Evolutionary conservation across 2,329 filamentous ascomycete species (phyloP), one percentile per base, ranked within the genome.

Genomic region (Coniella lustricola): DNA sequence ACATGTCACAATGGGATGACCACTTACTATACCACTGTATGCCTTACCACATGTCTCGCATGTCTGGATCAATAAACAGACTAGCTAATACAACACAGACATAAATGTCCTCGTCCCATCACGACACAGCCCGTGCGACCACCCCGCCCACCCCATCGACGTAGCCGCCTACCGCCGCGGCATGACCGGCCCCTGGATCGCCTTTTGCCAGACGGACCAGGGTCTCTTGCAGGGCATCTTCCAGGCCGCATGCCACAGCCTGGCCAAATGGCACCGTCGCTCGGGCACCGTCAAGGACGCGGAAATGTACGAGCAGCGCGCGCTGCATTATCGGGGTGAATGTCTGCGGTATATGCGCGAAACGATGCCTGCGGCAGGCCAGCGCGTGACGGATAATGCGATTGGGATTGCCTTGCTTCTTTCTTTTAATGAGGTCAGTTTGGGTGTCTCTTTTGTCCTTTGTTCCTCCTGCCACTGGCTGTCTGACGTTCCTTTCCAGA

Each of bases 21-120:
- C 31, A 35, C 17, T 12, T 51, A 13, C 16, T 51, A 4, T 22
- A 48, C 3, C 45, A 51, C 31, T 51, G 49, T 51, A 18, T 38
- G 49, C 33, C 29, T 25, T 39, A 51, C 31, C 48, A 44, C 48
- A 18, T 38, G 49, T 38, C 29, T 25, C 3, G 4, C 25, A 14
- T 12, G 4, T n/a, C 4, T 18, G 10, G 4, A 16, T 9, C 8
- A 3, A 38, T 14, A 7, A 2, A 25, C 4, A 2, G 7, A n/a
- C 38, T 40, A 3, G 5, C 12, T 14, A 13, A 22, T n/a, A 8
- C 14, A 14, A 8, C 29, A 7, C 20, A 51, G 49, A 44, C 25
- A 41, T 44, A 4, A 48, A 16, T 5, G 35, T 48, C 16, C 34
- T 48, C 2, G 32, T 51, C 5, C 45, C 49, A 17, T 35, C 29